Percentiles rank a stretch among this genome's conserved stretches.
Conservation (phyloP, 306 rosid species). For the Alnus rubra region DNA sequence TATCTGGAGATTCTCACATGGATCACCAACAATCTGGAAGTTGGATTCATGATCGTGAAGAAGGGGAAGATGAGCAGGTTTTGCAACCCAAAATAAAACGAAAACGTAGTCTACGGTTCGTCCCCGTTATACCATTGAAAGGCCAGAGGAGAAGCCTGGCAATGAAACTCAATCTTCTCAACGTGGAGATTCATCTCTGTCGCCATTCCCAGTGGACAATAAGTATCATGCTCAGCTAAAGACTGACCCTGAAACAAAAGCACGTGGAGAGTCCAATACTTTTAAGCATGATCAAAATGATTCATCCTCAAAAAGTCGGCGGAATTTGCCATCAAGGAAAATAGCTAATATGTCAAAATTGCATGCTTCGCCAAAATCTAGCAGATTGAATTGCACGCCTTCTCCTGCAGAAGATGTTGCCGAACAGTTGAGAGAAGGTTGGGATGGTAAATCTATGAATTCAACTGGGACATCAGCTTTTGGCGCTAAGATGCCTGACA, state of each 20-base stretch:
- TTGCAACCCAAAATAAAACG: constrained; percentile 90
- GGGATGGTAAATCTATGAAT: constrained; percentile 65
- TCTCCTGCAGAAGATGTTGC: constrained; percentile 59
- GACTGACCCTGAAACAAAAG: constrained; percentile 58
- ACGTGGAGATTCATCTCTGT: constrained; percentile 65
- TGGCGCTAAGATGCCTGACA: constrained; percentile 69
- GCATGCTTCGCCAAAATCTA: constrained; percentile 72
- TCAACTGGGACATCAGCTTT: constrained; percentile 54
- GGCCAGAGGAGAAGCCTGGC: constrained; percentile 71
- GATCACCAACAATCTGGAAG: constrained; percentile 91
- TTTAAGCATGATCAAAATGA: constrained; percentile 68
- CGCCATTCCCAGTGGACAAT: constrained; percentile 54
- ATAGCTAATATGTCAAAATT: constrained; percentile 57
- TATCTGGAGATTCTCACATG: constrained; percentile 89
- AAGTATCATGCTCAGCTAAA: constrained; percentile 51
- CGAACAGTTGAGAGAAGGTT: constrained; percentile 62
- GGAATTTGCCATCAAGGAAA: constrained; percentile 67
- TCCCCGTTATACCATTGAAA: constrained; percentile 74
- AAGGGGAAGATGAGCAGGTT: constrained; percentile 92
- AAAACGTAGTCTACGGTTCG: constrained; percentile 89
- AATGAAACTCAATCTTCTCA: constrained; percentile 61
- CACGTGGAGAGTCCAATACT: constrained; percentile 51
- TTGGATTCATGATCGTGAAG: constrained; percentile 93
- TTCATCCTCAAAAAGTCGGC: constrained; percentile 57
- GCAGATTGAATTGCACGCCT: constrained; percentile 57